Percentiles rank a stretch among this genome's conserved stretches.
These are phyloP conservation scores for Sporothrix inflata DNA, from an alignment of 2,329 filamentous ascomycete species.

Conservation along the genomic window DNA sequence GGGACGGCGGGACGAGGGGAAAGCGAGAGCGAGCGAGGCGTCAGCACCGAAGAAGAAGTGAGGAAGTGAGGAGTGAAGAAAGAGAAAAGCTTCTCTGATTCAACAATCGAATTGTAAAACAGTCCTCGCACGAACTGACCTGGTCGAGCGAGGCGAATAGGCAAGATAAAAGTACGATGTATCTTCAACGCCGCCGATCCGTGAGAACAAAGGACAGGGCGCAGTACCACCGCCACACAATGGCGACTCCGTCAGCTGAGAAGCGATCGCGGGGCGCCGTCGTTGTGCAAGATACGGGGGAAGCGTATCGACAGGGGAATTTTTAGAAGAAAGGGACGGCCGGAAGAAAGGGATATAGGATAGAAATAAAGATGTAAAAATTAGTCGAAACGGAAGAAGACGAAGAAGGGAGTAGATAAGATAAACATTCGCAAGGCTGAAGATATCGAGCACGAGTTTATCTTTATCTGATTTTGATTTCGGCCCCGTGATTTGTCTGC, in stretches of 20 bases:
- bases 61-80: not conserved
- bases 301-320: not conserved
- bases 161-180: not conserved
- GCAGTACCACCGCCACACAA: not conserved
- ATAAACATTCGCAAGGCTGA: not conserved
- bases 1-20: not conserved
- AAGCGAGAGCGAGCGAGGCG: not conserved
- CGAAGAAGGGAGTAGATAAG: not conserved
- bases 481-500: not conserved
- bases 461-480: not conserved
- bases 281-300: not conserved
- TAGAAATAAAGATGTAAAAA: not conserved
- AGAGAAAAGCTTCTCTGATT: not conserved
- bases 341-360: too few relatives aligned
- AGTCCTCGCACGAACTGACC: too few relatives aligned
- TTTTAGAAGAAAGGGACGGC: not conserved
- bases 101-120: too few relatives aligned
- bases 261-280: not conserved
- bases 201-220: slow-evolving; percentile 6
- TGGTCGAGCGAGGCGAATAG: too few relatives aligned
- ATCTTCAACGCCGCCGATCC: not conserved
- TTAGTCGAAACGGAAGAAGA: not conserved
- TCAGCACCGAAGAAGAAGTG: not conserved
- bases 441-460: not conserved
- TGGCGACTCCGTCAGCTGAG: not conserved